A percentile compares a stretch with the other conserved stretches of the same genome.
phyloP scores from a whole-genome alignment of 495 filamentous ascomycete species.

The Aspergillus olivimuriae region DNA sequence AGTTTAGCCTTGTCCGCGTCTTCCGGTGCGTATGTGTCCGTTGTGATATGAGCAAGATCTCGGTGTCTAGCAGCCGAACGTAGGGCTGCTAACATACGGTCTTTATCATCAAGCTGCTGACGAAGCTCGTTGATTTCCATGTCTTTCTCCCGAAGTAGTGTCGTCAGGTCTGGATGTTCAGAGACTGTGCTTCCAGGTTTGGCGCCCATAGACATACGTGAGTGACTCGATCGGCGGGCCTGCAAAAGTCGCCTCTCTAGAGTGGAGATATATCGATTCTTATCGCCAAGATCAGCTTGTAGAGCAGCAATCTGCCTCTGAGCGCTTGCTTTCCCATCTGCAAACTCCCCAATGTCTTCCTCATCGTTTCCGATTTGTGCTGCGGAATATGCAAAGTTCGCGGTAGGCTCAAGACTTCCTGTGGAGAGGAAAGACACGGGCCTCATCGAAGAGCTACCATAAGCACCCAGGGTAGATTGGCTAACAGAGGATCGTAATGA shows the following conservation, averaged over 20 bases:
- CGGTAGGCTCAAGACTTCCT: constrained; percentile 35
- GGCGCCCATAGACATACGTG: constrained; percentile 66
- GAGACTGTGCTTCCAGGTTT: constrained; percentile 53
- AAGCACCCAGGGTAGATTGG: constrained; percentile 56
- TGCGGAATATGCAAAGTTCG: constrained; percentile 28
- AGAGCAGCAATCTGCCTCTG: constrained; percentile 78
- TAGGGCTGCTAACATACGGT: constrained; percentile 84
- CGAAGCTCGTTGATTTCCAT: constrained; percentile 87
- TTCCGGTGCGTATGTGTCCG: constrained; percentile 33
- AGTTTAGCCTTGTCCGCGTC: constrained; percentile 25
- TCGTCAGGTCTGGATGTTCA: constrained; percentile 60
- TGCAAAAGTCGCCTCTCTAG: constrained; percentile 89
- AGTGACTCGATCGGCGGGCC: constrained; percentile 84
- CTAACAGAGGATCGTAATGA: constrained; percentile 69
- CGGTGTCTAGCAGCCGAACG: constrained; percentile 82
- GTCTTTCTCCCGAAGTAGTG: constrained; percentile 80
- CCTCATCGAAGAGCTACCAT: constrained; percentile 49
- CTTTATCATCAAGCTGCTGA: constrained; percentile 89
- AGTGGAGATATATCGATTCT: constrained; percentile 92
- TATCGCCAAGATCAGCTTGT: constrained; percentile 89
- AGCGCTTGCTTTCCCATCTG: constrained; percentile 77
- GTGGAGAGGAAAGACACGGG: constrained; percentile 60
- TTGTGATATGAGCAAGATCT: constrained; percentile 67
- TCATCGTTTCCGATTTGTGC: constrained; percentile 49
- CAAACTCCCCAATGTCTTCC: constrained; percentile 73